These are phyloP conservation scores for Sechiopsis laciniata DNA, from an alignment of 306 rosid species.

Conservation along the genomic window DNA sequence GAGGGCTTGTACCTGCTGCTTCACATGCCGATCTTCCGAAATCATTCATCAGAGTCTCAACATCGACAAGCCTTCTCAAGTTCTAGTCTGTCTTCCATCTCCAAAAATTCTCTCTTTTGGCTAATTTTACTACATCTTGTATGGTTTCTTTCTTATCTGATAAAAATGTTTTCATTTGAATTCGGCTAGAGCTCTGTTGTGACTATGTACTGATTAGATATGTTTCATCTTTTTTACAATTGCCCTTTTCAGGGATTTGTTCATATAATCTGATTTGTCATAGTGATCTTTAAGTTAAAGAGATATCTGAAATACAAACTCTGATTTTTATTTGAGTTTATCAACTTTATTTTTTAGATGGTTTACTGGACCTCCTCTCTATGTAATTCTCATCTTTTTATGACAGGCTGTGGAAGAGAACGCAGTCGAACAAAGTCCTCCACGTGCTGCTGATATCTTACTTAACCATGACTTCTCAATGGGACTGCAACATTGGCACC, in stretches of 20 bases:
- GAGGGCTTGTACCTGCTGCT: conserved; percentile 37
- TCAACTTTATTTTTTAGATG: neutral
- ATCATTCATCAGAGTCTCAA: conserved; percentile 19
- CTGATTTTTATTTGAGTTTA: neutral
- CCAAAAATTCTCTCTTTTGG: conserved; percentile 5
- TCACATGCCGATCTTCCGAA: conserved; percentile 34
- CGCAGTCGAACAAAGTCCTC: conserved; percentile 27
- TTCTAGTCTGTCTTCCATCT: neutral
- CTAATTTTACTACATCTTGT: neutral
- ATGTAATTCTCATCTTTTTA: conserved; percentile 14
- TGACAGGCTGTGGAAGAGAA: conserved; percentile 41
- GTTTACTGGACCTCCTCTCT: neutral
- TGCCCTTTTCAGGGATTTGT: neutral
- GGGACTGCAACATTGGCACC: conserved; percentile 71
- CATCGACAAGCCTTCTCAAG: conserved; percentile 26
- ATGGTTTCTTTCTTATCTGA: conserved; percentile 14
- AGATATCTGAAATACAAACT: neutral
- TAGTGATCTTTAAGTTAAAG: neutral
- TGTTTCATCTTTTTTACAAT: conserved; percentile 13
- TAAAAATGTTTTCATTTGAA: conserved; percentile 24
- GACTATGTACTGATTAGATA: conserved; percentile 39
- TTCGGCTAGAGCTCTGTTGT: conserved; percentile 37
- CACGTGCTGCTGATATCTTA: conserved; percentile 47
- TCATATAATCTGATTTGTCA: neutral
- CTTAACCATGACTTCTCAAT: conserved; percentile 71